These are phyloP conservation scores for Aphanomyces stellatus DNA, from an alignment of 352 stramenopile species.

Conservation along the genomic window DNA sequence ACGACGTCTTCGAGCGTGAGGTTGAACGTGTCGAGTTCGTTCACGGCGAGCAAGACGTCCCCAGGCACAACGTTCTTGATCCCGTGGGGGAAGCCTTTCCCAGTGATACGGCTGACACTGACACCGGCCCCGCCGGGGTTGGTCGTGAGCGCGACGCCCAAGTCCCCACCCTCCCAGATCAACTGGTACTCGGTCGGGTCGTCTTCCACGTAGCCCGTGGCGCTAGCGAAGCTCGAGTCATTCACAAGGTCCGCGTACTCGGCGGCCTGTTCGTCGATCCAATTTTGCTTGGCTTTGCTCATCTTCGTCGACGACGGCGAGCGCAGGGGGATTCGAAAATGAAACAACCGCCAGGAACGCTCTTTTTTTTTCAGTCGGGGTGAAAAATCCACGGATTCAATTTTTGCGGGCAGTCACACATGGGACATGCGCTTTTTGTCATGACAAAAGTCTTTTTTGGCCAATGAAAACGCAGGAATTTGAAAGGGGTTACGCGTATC, in stretches of 20 bases:
- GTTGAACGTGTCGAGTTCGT: slow-evolving; percentile 70
- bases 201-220: slow-evolving; percentile 43
- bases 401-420: background rate
- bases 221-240: slow-evolving; percentile 45
- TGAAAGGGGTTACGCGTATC: background rate
- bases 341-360: no score
- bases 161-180: slow-evolving; percentile 80
- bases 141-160: slow-evolving; percentile 76
- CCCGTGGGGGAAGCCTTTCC: slow-evolving; percentile 79
- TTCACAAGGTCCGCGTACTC: slow-evolving; percentile 73
- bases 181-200: slow-evolving; percentile 84
- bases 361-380: background rate
- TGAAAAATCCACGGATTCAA: slow-evolving; percentile 3
- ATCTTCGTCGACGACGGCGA: background rate
- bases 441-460: background rate
- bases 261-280: slow-evolving; percentile 81
- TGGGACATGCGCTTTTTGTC: background rate
- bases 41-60: slow-evolving; percentile 76
- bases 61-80: slow-evolving; percentile 83
- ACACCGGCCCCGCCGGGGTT: slow-evolving; percentile 49
- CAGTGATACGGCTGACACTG: slow-evolving; percentile 69
- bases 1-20: slow-evolving; percentile 76
- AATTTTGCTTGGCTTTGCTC: slow-evolving; percentile 23
- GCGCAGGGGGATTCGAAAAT: background rate
- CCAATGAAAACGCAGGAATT: background rate